Evolutionary conservation across 1,139 yeast species (phyloP).

Genomic region (Yamadazyma diddensiae): DNA sequence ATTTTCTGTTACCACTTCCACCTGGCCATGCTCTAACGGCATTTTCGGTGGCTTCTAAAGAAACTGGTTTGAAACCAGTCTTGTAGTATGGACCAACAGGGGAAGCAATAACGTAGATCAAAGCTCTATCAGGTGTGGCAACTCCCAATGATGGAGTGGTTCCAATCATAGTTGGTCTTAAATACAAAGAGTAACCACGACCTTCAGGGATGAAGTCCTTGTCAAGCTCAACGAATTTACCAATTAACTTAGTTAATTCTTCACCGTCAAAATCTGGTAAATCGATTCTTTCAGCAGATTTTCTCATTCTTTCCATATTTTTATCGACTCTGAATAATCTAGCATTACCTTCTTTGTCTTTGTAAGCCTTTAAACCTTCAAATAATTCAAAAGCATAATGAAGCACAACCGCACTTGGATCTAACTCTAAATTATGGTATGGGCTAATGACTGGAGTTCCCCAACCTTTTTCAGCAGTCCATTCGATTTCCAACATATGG

Average conservation of each 20-base stretch:
- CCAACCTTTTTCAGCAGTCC: constrained; percentile 84
- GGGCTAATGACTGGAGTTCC: constrained; percentile 81
- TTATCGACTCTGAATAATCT: constrained; percentile 87
- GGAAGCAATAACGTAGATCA: constrained; percentile 80
- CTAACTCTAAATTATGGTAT: constrained; percentile 69
- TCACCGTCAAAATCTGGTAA: constrained; percentile 81
- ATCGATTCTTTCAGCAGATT: constrained; percentile 81
- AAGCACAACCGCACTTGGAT: constrained; percentile 86
- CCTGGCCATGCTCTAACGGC: constrained; percentile 99
- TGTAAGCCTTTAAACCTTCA: constrained; percentile 96
- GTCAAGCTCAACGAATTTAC: constrained; percentile 71
- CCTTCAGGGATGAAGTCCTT: constrained; percentile 76
- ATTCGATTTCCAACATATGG: constrained; percentile 86
- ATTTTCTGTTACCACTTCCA: constrained; percentile 92
- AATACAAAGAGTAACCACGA: constrained; percentile 84
- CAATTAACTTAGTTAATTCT: constrained; percentile 70
- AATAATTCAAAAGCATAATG: constrained; percentile 95
- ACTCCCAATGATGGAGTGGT: constrained; percentile 87
- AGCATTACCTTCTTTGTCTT: constrained; percentile 61
- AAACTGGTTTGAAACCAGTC: constrained; percentile 92
- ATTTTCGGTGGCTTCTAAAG: constrained; percentile 88
- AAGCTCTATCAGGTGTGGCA: constrained; percentile 72
- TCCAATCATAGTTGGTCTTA: constrained; percentile 94
- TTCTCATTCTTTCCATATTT: constrained; percentile 90
- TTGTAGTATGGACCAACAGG: constrained; percentile 95